These are phyloP conservation scores for Scedosporium minutisporum DNA, from an alignment of 2,329 filamentous ascomycete species.

Conservation along the genomic window DNA sequence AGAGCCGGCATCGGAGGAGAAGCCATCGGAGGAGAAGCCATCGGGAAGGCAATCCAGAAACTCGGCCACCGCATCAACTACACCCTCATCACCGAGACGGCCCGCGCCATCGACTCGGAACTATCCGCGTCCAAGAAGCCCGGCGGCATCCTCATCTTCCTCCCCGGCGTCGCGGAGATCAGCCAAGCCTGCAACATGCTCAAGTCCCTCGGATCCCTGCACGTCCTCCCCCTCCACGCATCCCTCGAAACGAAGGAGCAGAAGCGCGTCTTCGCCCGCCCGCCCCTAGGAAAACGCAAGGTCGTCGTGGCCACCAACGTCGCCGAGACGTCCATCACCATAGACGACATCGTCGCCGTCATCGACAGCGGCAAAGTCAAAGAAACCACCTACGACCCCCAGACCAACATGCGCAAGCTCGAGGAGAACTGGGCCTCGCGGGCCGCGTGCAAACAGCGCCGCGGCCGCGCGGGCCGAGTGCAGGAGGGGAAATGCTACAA, in stretches of 20 bases:
- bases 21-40: slow-evolving; percentile 48
- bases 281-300: slow-evolving; percentile 76
- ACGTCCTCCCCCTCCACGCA: slow-evolving; percentile 83
- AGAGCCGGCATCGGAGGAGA: slow-evolving; percentile 32
- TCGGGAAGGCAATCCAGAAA: slow-evolving; percentile 62
- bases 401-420: slow-evolving; percentile 87
- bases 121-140: slow-evolving; percentile 51
- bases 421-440: slow-evolving; percentile 92
- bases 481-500: slow-evolving; percentile 90
- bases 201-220: slow-evolving; percentile 48
- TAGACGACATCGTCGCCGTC: slow-evolving; percentile 92
- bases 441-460: slow-evolving; percentile 87
- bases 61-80: slow-evolving; percentile 86
- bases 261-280: slow-evolving; percentile 67
- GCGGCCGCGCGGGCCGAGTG: slow-evolving; percentile 88
- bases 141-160: slow-evolving; percentile 89
- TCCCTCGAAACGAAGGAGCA: slow-evolving; percentile 85
- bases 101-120: slow-evolving; percentile 71
- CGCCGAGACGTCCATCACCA: slow-evolving; percentile 96
- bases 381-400: slow-evolving; percentile 86
- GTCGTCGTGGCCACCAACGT: slow-evolving; percentile 94
- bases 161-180: slow-evolving; percentile 88
- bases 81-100: slow-evolving; percentile 69
- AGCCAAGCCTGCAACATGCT: slow-evolving; percentile 66
- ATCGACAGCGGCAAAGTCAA: slow-evolving; percentile 95